Evolutionary conservation across 257 asterid genomes (phyloP), one percentile per base, ranked within the genome.

Genomic region (Verbena officinalis): DNA sequence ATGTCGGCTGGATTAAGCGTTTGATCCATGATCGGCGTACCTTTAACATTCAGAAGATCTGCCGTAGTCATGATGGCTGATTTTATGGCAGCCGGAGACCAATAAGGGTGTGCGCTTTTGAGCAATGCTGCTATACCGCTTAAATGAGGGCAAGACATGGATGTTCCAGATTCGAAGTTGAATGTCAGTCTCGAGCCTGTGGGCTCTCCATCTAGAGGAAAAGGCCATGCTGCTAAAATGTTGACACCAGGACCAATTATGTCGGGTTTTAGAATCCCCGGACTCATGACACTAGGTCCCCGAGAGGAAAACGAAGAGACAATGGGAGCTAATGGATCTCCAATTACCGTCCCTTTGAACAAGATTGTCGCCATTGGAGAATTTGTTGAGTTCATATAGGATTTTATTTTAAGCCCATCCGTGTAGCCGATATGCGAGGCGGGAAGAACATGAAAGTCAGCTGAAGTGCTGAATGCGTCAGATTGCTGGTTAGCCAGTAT

Each of bases 211-310:
- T 67, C 75, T 1, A 78, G 43, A 7, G 71, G 19, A 19, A 59
- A 13, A 0, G 78, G 72, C 84, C 84, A 75, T 4, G 84, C 84
- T 0, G 79, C 81, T 0, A 79, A 66, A 17, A 80, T 80, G 74
- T 59, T 75, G 2, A 68, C 75, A 0, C 79, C 79, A 0, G 81
- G 84, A 4, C 84, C 77, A 1, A 78, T 52, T 21, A 78, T 67
- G 62, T 78, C 83, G 0, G 83, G 83, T 60, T 78, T 78, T 54
- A 75, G 20, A 23, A 78, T 75, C 16, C 76, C 74, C 0, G 75
- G 83, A 11, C 65, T 65, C 9, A 50, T 53, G 19, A 1, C 1
- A 55, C 62, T 61, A 0, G 83, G 83, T 0, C 83, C 84, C 31
- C 81, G 67, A 0, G 80, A 73, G 42, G 83, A 78, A 24, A 73